phyloP scores from a whole-genome alignment of 139 green algal genomes.

The Chlorella vulgaris region DNA sequence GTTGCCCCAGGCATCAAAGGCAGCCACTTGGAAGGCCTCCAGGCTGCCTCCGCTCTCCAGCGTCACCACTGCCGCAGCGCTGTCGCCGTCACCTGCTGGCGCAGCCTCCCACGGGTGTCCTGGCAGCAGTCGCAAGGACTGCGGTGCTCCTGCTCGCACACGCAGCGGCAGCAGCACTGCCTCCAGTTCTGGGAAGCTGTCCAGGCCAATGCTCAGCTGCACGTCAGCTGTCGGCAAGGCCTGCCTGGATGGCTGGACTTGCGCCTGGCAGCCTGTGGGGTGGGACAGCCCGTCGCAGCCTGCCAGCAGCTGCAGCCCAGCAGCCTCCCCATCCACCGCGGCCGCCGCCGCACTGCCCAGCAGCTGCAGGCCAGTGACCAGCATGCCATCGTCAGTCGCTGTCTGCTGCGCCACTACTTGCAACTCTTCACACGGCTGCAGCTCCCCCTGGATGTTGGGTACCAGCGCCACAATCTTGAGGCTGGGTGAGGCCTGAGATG shows the following conservation, averaged over 20 bases:
- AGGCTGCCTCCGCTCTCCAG: slow-evolving; percentile 36
- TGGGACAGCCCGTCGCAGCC: slow-evolving; percentile 4
- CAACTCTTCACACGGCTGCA: slow-evolving; percentile 39
- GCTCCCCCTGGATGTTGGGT: background rate
- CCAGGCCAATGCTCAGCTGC: slow-evolving; percentile 24
- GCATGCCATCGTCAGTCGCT: slow-evolving; percentile 15
- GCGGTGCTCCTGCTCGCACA: slow-evolving; percentile 58
- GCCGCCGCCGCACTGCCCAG: slow-evolving; percentile 12
- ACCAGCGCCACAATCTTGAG: background rate
- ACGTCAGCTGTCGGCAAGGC: slow-evolving; percentile 18
- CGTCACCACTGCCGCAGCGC: background rate
- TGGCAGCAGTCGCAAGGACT: slow-evolving; percentile 49
- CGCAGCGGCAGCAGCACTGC: slow-evolving; percentile 44
- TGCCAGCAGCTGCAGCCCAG: slow-evolving; percentile 2
- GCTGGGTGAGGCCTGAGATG: background rate
- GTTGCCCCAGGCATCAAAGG: slow-evolving; percentile 69
- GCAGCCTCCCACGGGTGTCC: slow-evolving; percentile 50
- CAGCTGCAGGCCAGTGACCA: slow-evolving; percentile 20
- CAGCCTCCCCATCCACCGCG: background rate
- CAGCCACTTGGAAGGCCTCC: slow-evolving; percentile 47
- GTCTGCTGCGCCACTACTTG: slow-evolving; percentile 35
- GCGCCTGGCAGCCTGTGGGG: slow-evolving; percentile 17
- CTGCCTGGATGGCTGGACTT: slow-evolving; percentile 15
- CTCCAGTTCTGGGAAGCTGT: background rate
- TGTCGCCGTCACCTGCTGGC: background rate